A percentile compares a stretch with the other conserved stretches of the same genome.
phyloP scores from a whole-genome alignment of 202 grass and related monocot species.

The Bolboschoenoplectus hybrid region DNA sequence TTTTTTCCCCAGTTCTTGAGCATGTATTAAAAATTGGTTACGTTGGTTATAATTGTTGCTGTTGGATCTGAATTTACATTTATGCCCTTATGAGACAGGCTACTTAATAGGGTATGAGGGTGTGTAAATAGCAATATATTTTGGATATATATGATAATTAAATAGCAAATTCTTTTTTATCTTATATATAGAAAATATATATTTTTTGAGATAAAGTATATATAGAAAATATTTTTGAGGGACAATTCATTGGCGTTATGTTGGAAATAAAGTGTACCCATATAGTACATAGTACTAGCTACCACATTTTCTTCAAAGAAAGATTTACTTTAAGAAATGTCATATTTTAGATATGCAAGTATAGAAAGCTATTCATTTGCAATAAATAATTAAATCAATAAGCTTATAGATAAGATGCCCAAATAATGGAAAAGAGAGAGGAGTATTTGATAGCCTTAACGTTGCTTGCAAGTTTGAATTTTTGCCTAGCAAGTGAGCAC shows the following conservation, averaged over 20 bases:
- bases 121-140: background rate
- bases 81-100: background rate
- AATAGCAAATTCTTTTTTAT: too few species aligned
- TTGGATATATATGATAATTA: background rate
- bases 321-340: background rate
- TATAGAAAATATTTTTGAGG: background rate
- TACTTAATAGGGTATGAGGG: background rate
- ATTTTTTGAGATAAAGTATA: too few species aligned
- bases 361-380: background rate
- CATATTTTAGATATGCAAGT: background rate
- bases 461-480: constrained; percentile 23
- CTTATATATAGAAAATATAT: too few species aligned
- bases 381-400: constrained; percentile 7
- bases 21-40: background rate
- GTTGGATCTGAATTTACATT: background rate
- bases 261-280: background rate
- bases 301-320: constrained; percentile 3
- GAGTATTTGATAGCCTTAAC: constrained; percentile 17
- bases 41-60: background rate
- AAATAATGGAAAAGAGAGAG: background rate
- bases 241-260: background rate
- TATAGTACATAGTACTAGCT: background rate
- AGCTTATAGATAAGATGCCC: background rate
- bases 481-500: background rate
- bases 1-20: background rate